A percentile compares a stretch with the other conserved stretches of the same genome.
phyloP scores from a whole-genome alignment of 1,139 yeast species.

The Lipomyces yarrowii region DNA sequence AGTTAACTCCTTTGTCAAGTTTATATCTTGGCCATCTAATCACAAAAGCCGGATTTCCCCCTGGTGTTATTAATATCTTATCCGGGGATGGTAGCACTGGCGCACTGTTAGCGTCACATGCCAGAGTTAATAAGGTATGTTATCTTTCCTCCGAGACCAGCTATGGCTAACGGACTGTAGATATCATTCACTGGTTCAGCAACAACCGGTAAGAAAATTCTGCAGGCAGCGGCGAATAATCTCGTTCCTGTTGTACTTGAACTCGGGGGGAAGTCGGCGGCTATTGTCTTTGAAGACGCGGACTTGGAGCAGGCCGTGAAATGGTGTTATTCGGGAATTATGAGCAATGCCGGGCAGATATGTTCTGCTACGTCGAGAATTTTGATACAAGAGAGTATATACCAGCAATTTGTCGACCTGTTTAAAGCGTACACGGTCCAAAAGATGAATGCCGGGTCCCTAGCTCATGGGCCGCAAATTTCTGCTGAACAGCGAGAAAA shows the following conservation, averaged over 20 bases:
- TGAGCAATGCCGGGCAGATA: conserved; percentile 85
- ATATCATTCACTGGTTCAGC: conserved; percentile 66
- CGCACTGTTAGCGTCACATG: conserved; percentile 68
- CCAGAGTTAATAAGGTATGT: conserved; percentile 78
- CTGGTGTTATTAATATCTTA: conserved; percentile 72
- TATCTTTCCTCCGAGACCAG: conserved; percentile 58
- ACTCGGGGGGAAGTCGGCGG: conserved; percentile 86
- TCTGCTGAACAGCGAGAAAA: conserved; percentile 66
- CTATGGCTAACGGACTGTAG: conserved; percentile 44
- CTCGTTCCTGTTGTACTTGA: conserved; percentile 80
- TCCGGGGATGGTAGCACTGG: conserved; percentile 81
- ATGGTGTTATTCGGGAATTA: conserved; percentile 83
- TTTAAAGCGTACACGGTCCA: conserved; percentile 59
- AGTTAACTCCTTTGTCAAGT: conserved; percentile 80
- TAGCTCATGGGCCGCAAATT: conserved; percentile 73
- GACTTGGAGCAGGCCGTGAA: conserved; percentile 71
- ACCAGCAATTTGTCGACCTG: conserved; percentile 64
- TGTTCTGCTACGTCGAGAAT: conserved; percentile 89
- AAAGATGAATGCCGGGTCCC: conserved; percentile 54
- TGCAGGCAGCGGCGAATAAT: conserved; percentile 65
- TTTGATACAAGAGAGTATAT: conserved; percentile 68
- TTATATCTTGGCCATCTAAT: conserved; percentile 63
- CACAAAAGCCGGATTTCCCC: conserved; percentile 75
- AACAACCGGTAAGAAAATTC: conserved; percentile 63
- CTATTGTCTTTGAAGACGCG: conserved; percentile 75